phyloP scores from a whole-genome alignment of 768 basidiomycete species.

The Trametes meyenii region DNA sequence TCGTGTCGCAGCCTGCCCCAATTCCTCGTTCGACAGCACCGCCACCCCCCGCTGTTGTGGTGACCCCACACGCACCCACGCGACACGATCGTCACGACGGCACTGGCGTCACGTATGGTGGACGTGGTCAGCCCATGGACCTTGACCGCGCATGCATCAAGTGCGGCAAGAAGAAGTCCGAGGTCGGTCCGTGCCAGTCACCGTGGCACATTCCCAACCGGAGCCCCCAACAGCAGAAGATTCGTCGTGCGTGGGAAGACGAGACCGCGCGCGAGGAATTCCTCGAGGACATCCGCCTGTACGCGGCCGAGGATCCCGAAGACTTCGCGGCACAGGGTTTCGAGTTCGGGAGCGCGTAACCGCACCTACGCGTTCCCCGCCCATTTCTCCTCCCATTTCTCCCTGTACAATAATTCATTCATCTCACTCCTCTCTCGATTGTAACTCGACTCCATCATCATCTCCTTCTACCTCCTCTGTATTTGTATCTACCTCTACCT shows the following conservation, averaged over 20 bases:
- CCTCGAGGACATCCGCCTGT: slow-evolving; percentile 1
- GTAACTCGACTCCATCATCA: background rate
- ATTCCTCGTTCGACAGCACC: background rate
- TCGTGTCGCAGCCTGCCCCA: background rate
- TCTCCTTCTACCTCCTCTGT: background rate
- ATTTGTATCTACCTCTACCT: background rate
- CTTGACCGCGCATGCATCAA: slow-evolving; percentile 8
- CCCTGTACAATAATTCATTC: background rate
- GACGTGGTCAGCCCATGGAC: slow-evolving; percentile 28
- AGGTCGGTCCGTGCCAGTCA: slow-evolving; percentile 9
- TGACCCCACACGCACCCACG: background rate
- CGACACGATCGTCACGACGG: background rate
- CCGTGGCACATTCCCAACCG: background rate
- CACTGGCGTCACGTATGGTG: slow-evolving; percentile 14
- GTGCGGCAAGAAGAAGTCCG: slow-evolving; percentile 10
- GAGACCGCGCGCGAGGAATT: slow-evolving; percentile 1
- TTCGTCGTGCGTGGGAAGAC: slow-evolving; percentile 13
- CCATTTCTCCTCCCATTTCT: background rate
- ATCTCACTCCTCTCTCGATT: background rate
- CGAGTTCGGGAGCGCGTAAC: slow-evolving; percentile 8
- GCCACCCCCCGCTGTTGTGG: background rate
- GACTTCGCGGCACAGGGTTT: slow-evolving; percentile 13
- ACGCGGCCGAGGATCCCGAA: slow-evolving; percentile 7
- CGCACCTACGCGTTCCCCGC: slow-evolving; percentile 2
- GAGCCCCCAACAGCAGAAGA: background rate